Evolutionary conservation across 345 rosid genomes (phyloP), one percentile per base, ranked within the genome.

Genomic region (Aethionema arabicum): DNA sequence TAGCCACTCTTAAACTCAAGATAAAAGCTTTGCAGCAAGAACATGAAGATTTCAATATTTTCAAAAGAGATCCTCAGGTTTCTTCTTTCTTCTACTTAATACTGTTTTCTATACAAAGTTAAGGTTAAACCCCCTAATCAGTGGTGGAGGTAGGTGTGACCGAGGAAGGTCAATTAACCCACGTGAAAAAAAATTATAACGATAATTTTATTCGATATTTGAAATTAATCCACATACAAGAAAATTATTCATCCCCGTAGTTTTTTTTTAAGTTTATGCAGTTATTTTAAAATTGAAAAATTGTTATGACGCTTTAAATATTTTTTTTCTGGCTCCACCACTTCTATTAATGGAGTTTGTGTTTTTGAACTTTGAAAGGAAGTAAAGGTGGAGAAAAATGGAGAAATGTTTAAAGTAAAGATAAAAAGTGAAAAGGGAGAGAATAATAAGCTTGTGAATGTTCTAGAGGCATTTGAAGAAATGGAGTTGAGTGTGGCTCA

Each of bases 401-500:
- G 78, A 40, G 81, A 77, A 56, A 74, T 59, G 44, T 78, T 74
- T 61, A 15, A 47, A 30, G 79, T 90, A 41, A 77, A 57, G 65
- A 82, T 85, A 55, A 70, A 13, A 1, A 74, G 85, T 42, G 70
- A 69, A 59, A 81, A 71, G 68, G 80, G 75, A 62, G 83, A 73
- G 49, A 69, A 69, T n/a, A 76, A 61, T 14, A 76, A 61, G 65
- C 71, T 87, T 49, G 86, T 81, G 41, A 70, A 81, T 16, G 67
- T 85, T 57, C 62, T 90, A 45, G 91, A 84, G 66, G 84, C 72
- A n/a, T 81, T 87, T 63, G 95, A 87, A 46, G 76, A 82, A 59
- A 77, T 87, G 84, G 81, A 83, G 11, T 77, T 90, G 41, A 58
- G 52, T 50, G 85, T 85, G 13, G 31, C 66, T 67, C 84, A 82